phyloP scores from a whole-genome alignment of 176 grass and related monocot genomes.

The Otatea glauca region DNA sequence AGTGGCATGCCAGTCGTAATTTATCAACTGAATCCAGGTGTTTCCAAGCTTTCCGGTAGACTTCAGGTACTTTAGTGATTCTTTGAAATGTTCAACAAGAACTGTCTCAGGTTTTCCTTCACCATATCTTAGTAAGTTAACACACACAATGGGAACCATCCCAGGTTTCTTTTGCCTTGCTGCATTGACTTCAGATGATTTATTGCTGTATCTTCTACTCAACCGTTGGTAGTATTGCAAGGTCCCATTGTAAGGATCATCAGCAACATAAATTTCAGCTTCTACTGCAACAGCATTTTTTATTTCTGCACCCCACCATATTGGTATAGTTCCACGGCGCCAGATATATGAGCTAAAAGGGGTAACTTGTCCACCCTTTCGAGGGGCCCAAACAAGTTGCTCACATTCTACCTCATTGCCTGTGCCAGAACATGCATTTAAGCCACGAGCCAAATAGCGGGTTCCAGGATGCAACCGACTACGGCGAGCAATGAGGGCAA shows the following conservation, averaged over 20 bases:
- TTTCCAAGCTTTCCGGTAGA: conserved; percentile 70
- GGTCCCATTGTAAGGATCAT: conserved; percentile 89
- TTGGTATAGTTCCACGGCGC: conserved; percentile 95
- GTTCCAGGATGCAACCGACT: conserved; percentile 97
- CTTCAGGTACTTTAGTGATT: conserved; percentile 71
- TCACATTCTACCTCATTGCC: conserved; percentile 99
- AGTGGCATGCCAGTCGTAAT: conserved; percentile 97
- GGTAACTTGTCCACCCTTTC: conserved; percentile 44
- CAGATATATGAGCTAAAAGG: conserved; percentile 91
- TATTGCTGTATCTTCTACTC: conserved; percentile 76
- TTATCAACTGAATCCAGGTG: conserved; percentile 93
- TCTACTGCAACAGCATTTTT: conserved; percentile 73
- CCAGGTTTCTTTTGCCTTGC: conserved; percentile 72
- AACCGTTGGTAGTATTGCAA: conserved; percentile 83
- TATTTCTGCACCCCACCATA: conserved; percentile 97
- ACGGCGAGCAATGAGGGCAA: conserved; percentile 92
- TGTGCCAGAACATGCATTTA: conserved; percentile 96
- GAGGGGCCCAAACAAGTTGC: conserved; percentile 87
- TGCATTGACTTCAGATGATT: conserved; percentile 61
- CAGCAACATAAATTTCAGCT: conserved; percentile 94
- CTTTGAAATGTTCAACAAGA: conserved; percentile 89
- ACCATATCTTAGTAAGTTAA: conserved; percentile 85
- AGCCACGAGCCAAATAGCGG: conserved; percentile 91
- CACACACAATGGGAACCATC: conserved; percentile 81
- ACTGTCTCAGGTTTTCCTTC: conserved; percentile 89